A percentile compares a stretch with the other conserved stretches of the same genome.
phyloP scores from a whole-genome alignment of 2,329 filamentous ascomycete genomes.

The Paraconiothyrium brasiliense region DNA sequence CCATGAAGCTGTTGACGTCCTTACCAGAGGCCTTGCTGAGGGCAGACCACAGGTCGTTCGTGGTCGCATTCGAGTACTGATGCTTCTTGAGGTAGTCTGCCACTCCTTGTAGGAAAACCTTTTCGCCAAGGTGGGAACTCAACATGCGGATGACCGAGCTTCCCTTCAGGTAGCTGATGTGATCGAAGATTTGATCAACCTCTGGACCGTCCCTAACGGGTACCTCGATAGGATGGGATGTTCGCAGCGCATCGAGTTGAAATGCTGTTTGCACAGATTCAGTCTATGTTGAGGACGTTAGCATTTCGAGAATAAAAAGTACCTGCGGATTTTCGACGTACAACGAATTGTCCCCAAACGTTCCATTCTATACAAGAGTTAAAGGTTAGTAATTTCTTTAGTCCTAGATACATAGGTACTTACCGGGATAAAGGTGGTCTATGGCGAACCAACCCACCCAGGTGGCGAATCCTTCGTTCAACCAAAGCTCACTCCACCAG shows the following conservation, averaged over 20 bases:
- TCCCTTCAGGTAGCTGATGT: slow-evolving; percentile 95
- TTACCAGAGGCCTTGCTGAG: slow-evolving; percentile 86
- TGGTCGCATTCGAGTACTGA: slow-evolving; percentile 89
- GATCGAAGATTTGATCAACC: slow-evolving; percentile 97
- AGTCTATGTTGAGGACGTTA: slow-evolving; percentile 64
- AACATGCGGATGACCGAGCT: slow-evolving; percentile 98
- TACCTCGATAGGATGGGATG: slow-evolving; percentile 95
- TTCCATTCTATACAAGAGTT: slow-evolving; percentile 77
- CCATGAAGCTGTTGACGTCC: slow-evolving; percentile 88
- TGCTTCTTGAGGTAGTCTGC: slow-evolving; percentile 88
- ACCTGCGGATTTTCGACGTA: slow-evolving; percentile 67
- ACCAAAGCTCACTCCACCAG: slow-evolving; percentile 91
- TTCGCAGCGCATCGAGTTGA: slow-evolving; percentile 85
- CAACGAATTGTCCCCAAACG: slow-evolving; percentile 95
- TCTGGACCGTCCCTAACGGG: slow-evolving; percentile 92
- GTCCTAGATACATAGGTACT: slow-evolving; percentile 20
- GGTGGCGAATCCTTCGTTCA: slow-evolving; percentile 96
- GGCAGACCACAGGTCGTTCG: slow-evolving; percentile 88
- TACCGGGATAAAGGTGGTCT: slow-evolving; percentile 85
- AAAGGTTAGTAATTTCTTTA: slow-evolving; percentile 20
- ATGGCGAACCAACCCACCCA: slow-evolving; percentile 97
- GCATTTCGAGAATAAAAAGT: slow-evolving; percentile 45
- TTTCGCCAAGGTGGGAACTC: slow-evolving; percentile 84
- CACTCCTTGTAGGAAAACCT: slow-evolving; percentile 90
- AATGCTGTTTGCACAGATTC: slow-evolving; percentile 95